Base-by-base conservation (phyloP, 1,284 basidiomycete species). In the Psilocybe mexicana region DNA sequence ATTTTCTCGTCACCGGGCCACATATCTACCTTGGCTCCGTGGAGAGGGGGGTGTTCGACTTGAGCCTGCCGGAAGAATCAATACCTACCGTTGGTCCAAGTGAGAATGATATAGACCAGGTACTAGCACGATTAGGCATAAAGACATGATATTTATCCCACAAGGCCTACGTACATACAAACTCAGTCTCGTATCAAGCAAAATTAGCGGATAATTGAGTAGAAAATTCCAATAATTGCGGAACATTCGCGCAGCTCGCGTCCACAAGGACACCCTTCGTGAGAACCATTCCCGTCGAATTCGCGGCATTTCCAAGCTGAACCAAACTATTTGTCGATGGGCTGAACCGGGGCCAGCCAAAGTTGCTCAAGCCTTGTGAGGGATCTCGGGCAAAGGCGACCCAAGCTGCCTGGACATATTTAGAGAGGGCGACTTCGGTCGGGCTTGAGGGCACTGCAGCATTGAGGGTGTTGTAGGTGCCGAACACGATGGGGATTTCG, bases 401-500 rank as follows among this genome's bases (percentile, higher is more conserved):
- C 64, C 64, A 66, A 14, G 63, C 64, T n/a, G 50, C 51, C 55
- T 66, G 64, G 3, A 66, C 43, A 42, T 60, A 61, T 36, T 53
- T 55, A 1, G 64, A 66, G 3, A 66, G 52, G 3, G 42, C 44
- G 12, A 63, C 58, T 43, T 64, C 60, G 25, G 11, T 55, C n/a
- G 54, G 35, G 18, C 59, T 64, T 12, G 60, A 26, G 40, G 69
- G 57, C 11, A 60, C 42, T 10, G 63, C 50, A 1, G 62, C 60
- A 40, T 40, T 12, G 40, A 57, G 67, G 4, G 53, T 43, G 40
- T 65, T 65, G 51, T 67, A 71, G 3, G 68, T 70, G 10, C 70
- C 71, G 46, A 72, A 74, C 24, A 72, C 58, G 43, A 73, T 53
- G 2, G 70, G 70, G 42, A 73, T 65, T 26, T 74, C 73, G 4